Base-by-base conservation (phyloP, 2,329 filamentous ascomycete species). In the Furcasterigmium sp. region DNA sequence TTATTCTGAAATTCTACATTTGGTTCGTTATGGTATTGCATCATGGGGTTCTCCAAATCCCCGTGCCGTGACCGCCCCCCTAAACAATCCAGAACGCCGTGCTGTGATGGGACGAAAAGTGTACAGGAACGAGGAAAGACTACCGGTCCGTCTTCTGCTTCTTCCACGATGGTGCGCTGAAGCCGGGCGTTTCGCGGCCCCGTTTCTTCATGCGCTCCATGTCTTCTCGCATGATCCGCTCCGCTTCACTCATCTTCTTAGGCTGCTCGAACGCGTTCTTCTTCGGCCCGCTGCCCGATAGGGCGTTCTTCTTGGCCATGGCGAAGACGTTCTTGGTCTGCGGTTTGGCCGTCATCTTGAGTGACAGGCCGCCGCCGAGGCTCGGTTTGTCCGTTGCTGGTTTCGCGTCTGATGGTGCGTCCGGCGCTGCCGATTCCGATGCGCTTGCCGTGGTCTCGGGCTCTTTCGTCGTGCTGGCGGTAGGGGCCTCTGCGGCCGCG, bases 151-250 rank as follows among this genome's bases (percentile, higher is more conserved):
- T 70, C 49, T 67, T 70, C 46, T 69, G 75, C 54, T 75, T 78
- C 64, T 83, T 82, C 39, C 64, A 63, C 1, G 69, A 63, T 7
- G 67, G 61, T 37, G 70, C 71, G 15, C 64, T 66, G 41, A 70
- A 69, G 0, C 73, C 72, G 2, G 61, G 62, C 4, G 58, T 58
- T 9, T 71, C 75, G 38, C 78, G 69, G 26, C 72, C 64, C 43
- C 83, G 72, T 59, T 89, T 90, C 50, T 89, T 84, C 63, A 87
- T 90, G 50, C 76, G 72, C 53, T 89, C 85, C 63, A 88, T 75
- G 57, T 91, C 86, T 54, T 87, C 84, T 62, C 85, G 87, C 90
- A 95, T 95, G 56, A 93, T 94, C 42, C 85, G 77, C 64, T 91
- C 89, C 3, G 84, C 85, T 58, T 94, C 88, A 55, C 86, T 91